Conservation (phyloP, 1,284 basidiomycete genomes). For the Trametes sp. region DNA sequence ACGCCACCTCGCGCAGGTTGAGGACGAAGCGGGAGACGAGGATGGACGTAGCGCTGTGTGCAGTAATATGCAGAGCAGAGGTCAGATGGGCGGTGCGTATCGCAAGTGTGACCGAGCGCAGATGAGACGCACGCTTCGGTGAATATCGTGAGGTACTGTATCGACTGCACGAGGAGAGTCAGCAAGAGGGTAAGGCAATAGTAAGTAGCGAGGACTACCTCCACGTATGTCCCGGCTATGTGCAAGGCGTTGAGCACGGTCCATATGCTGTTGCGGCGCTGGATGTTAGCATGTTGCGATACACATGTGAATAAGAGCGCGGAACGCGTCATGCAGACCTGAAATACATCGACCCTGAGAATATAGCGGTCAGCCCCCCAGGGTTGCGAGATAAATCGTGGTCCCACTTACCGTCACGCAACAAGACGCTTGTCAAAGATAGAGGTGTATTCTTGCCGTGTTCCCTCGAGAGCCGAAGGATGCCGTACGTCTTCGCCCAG, state of each 20-base stretch:
- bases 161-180: not conserved
- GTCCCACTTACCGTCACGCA: slow-evolving; percentile 12
- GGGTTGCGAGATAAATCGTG: not conserved
- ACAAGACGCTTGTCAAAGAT: slow-evolving; percentile 11
- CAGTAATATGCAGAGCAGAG: no score
- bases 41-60: slow-evolving; percentile 17
- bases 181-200: not conserved
- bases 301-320: no score
- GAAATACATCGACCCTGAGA: not conserved
- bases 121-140: slow-evolving; percentile 14
- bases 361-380: not conserved
- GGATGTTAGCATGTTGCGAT: not conserved
- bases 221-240: slow-evolving; percentile 6
- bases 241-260: slow-evolving; percentile 2
- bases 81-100: no score
- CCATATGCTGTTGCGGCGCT: slow-evolving; percentile 3
- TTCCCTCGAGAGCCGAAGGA: slow-evolving; percentile 17
- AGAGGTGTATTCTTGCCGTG: slow-evolving; percentile 4
- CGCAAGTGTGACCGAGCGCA: not conserved
- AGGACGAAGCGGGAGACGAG: slow-evolving; percentile 23
- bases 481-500: slow-evolving; percentile 22
- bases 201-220: not conserved
- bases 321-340: not conserved
- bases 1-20: slow-evolving; percentile 20
- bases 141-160: slow-evolving; percentile 13